phyloP scores from a whole-genome alignment of 2,329 filamentous ascomycete species.

The Talaromyces sp. region DNA sequence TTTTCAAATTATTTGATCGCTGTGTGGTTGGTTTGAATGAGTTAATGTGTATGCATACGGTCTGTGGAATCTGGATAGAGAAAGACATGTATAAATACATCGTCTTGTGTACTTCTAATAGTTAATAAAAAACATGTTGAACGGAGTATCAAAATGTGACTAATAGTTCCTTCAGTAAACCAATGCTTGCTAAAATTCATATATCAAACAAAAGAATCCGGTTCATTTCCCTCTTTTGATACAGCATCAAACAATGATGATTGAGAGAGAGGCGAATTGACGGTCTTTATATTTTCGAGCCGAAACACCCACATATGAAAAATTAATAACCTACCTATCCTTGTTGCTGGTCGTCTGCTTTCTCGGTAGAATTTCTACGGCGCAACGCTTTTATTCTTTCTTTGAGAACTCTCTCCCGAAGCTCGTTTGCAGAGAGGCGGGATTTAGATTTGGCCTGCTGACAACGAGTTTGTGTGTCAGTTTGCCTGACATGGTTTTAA shows the following conservation, averaged over 20 bases:
- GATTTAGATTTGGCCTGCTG: slow-evolving; percentile 13
- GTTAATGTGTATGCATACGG: not conserved
- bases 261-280: no score
- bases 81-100: not conserved
- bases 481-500: slow-evolving; percentile 8
- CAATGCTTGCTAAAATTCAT: not conserved
- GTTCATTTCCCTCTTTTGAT: not conserved
- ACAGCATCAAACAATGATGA: not conserved
- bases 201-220: not conserved
- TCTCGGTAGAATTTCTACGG: slow-evolving; percentile 16
- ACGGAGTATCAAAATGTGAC: not conserved
- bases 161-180: not conserved
- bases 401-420: slow-evolving; percentile 32
- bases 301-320: not conserved
- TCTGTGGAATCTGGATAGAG: not conserved
- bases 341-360: not conserved
- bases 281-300: not conserved
- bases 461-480: slow-evolving; percentile 14
- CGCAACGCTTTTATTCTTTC: slow-evolving; percentile 33
- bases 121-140: not conserved
- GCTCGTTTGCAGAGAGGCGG: slow-evolving; percentile 25
- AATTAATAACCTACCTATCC: slow-evolving; percentile 8
- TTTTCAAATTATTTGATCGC: not conserved
- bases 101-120: not conserved
- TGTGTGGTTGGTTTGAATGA: not conserved